phyloP scores from a whole-genome alignment of 148 eudicot genomes.

The Salicornia ramosissima region DNA sequence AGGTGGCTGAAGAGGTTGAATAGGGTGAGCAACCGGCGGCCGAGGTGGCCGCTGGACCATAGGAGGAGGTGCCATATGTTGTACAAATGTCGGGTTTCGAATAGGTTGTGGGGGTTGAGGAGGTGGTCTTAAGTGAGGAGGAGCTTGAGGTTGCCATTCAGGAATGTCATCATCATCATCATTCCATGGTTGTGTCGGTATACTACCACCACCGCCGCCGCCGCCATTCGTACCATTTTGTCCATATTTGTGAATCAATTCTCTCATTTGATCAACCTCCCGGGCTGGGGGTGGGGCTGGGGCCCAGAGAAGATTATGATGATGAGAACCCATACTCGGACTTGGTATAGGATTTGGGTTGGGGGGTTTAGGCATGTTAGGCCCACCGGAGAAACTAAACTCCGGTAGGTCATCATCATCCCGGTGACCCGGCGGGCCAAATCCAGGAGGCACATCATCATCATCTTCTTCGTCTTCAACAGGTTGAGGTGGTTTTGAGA shows the following conservation, averaged over 20 bases:
- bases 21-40: constrained; percentile 17
- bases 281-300: constrained; percentile 19
- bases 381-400: constrained; percentile 58
- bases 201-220: constrained; percentile 3
- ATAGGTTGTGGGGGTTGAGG: background rate
- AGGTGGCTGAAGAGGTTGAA: constrained; percentile 33
- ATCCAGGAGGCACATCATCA: constrained; percentile 86
- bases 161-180: constrained; percentile 93
- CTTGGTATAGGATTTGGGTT: constrained; percentile 13
- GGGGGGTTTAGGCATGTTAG: constrained; percentile 23
- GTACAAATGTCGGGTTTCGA: constrained; percentile 13
- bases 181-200: constrained; percentile 49
- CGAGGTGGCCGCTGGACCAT: constrained; percentile 14
- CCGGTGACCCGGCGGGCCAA: constrained; percentile 59
- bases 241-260: constrained; percentile 76
- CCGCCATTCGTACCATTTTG: constrained; percentile 31
- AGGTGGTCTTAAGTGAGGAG: background rate
- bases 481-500: constrained; percentile 13
- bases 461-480: constrained; percentile 50
- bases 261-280: constrained; percentile 68
- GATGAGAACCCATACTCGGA: constrained; percentile 10
- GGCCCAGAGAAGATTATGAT: constrained; percentile 15
- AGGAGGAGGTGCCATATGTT: constrained; percentile 21
- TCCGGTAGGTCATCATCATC: constrained; percentile 96
- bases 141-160: constrained; percentile 77